These are phyloP conservation scores for Pistacia integerrima DNA, from an alignment of 345 rosid species.

Conservation along the genomic window DNA sequence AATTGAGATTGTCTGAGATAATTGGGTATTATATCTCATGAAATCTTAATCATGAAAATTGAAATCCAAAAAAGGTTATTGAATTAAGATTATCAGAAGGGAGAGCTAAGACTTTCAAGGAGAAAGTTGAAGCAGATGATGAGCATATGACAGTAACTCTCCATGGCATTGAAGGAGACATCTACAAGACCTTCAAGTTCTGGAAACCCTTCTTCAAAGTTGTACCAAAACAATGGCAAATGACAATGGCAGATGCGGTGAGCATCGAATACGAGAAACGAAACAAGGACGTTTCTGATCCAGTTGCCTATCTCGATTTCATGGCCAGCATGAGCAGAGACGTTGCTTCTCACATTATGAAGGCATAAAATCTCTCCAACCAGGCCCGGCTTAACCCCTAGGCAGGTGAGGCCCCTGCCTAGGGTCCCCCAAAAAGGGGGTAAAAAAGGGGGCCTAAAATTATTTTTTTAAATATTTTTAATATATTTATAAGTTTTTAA, in stretches of 20 bases:
- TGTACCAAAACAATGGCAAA: not conserved
- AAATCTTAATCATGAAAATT: no score
- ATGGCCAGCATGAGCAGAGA: conserved; percentile 1
- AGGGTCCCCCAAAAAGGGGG: no score
- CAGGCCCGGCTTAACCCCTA: no score
- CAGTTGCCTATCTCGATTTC: conserved; percentile 12
- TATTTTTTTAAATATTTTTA: no score
- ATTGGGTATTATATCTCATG: no score
- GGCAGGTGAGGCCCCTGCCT: no score
- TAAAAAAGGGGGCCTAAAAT: no score
- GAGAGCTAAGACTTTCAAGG: not conserved
- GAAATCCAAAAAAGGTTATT: no score
- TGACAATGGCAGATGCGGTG: not conserved
- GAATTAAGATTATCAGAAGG: not conserved
- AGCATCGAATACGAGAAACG: conserved; percentile 18
- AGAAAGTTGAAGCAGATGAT: conserved; percentile 5
- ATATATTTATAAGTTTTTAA: no score
- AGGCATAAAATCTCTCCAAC: not conserved
- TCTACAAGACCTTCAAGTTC: not conserved
- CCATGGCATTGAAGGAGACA: not conserved
- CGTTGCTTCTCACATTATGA: not conserved
- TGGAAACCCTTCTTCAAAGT: not conserved
- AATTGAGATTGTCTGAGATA: no score
- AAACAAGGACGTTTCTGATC: not conserved
- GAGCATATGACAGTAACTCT: conserved; percentile 3